Conservation (phyloP, 2,329 filamentous ascomycete genomes). For the Gaeumannomyces tritici region DNA sequence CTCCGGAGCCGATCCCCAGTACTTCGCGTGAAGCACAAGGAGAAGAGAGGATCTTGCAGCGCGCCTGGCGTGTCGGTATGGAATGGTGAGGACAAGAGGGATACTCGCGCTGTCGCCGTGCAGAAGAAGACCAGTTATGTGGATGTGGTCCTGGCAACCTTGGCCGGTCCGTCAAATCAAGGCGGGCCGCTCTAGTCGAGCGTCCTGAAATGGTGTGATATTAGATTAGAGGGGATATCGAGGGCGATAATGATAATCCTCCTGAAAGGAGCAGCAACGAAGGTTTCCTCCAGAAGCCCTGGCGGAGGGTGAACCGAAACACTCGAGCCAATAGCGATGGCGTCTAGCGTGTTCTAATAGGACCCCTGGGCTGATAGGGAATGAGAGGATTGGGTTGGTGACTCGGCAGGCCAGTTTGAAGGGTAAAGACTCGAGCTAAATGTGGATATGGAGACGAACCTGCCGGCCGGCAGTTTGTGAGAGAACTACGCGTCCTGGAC, state of each 20-base stretch:
- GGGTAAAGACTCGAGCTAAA: neutral
- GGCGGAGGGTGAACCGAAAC: neutral
- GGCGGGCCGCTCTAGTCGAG: too few species aligned
- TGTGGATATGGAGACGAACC: neutral
- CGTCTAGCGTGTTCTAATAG: neutral
- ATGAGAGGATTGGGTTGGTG: neutral
- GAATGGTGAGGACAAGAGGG: too few species aligned
- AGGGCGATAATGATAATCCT: too few species aligned
- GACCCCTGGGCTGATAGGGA: neutral
- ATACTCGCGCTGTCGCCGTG: neutral
- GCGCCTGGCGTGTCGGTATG: neutral
- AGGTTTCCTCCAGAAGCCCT: neutral
- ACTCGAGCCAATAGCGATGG: neutral
- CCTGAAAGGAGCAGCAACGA: neutral
- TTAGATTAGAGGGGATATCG: neutral
- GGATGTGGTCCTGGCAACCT: neutral
- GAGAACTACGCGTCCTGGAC: neutral
- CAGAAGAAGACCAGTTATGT: neutral
- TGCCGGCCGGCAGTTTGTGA: neutral
- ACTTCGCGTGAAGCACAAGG: neutral
- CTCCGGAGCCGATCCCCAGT: neutral
- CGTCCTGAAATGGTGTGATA: neutral
- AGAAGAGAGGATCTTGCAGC: neutral
- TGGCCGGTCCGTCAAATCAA: neutral
- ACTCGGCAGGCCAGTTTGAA: neutral